These are phyloP conservation scores for Phytophthora lateralis DNA, from an alignment of 352 stramenopile genomes.

Conservation along the genomic window DNA sequence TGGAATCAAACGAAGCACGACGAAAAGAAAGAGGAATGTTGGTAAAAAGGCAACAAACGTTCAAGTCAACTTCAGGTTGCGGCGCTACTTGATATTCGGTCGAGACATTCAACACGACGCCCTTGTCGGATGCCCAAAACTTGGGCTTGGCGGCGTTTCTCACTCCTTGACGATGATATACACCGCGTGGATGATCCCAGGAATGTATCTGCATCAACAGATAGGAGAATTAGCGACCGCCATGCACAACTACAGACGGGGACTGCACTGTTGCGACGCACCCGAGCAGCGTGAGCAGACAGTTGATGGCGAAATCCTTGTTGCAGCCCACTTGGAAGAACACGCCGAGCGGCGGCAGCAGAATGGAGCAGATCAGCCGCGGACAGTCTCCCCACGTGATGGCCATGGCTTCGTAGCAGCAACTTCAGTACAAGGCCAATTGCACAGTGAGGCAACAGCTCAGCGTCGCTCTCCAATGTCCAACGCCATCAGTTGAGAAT, in stretches of 20 bases:
- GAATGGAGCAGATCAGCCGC: constrained; percentile 50
- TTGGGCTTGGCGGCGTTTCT: constrained; percentile 1
- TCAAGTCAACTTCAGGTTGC: not conserved
- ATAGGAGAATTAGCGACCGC: not conserved
- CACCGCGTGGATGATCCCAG: constrained; percentile 60
- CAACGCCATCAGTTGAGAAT: constrained; percentile 21
- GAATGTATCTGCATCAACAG: constrained; percentile 48
- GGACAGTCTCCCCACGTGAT: constrained; percentile 55
- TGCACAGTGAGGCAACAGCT: constrained; percentile 14
- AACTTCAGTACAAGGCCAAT: constrained; percentile 8
- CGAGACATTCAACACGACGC: not conserved
- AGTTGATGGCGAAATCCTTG: constrained; percentile 72
- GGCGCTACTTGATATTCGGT: not conserved
- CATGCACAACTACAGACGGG: not conserved
- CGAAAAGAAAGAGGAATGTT: constrained; percentile 14
- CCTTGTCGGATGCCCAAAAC: not conserved
- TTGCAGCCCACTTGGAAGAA: constrained; percentile 60
- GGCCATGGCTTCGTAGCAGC: constrained; percentile 35
- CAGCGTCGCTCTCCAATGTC: constrained; percentile 4
- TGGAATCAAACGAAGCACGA: constrained; percentile 12
- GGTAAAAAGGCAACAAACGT: not conserved
- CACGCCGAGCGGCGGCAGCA: constrained; percentile 57
- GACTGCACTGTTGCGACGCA: constrained; percentile 14
- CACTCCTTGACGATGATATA: constrained; percentile 62
- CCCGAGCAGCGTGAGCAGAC: constrained; percentile 65